These are phyloP conservation scores for Fusarium metavorans DNA, from an alignment of 2,329 filamentous ascomycete species.

Conservation along the genomic window DNA sequence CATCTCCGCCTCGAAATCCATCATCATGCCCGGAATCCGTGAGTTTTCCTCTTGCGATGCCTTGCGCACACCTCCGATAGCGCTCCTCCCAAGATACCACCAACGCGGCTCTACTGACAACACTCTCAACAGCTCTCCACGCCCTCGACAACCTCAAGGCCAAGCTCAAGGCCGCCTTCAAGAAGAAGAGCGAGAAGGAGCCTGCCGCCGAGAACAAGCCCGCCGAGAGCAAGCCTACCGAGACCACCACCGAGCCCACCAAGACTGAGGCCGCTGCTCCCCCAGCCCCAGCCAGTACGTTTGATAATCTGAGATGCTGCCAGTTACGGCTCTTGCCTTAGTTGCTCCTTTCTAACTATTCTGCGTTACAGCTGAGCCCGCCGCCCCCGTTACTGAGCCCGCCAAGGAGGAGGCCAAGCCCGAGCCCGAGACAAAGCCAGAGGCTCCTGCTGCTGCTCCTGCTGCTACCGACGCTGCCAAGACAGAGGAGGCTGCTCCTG, in stretches of 20 bases:
- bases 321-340: constrained; percentile 1
- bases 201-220: constrained; percentile 6
- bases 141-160: constrained; percentile 67
- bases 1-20: background rate
- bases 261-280: constrained; percentile 51
- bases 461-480: constrained; percentile 43
- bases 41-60: constrained; percentile 47
- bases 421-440: constrained; percentile 40
- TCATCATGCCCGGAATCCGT: constrained; percentile 66
- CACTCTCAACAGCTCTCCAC: constrained; percentile 57
- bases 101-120: constrained; percentile 6
- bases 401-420: constrained; percentile 43
- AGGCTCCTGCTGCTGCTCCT: constrained; percentile 44
- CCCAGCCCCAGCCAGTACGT: constrained; percentile 48
- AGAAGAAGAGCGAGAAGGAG: constrained; percentile 58
- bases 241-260: constrained; percentile 48
- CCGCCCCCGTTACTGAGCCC: constrained; percentile 40
- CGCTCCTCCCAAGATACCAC: background rate
- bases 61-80: background rate
- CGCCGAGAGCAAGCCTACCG: constrained; percentile 40
- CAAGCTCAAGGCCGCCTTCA: constrained; percentile 67
- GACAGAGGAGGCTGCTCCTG: constrained; percentile 38
- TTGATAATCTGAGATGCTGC: constrained; percentile 18
- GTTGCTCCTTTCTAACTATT: constrained; percentile 20
- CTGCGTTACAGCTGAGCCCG: constrained; percentile 37